Conservation (phyloP, 169 alveolate genomes). For the Eimeria acervulina region DNA sequence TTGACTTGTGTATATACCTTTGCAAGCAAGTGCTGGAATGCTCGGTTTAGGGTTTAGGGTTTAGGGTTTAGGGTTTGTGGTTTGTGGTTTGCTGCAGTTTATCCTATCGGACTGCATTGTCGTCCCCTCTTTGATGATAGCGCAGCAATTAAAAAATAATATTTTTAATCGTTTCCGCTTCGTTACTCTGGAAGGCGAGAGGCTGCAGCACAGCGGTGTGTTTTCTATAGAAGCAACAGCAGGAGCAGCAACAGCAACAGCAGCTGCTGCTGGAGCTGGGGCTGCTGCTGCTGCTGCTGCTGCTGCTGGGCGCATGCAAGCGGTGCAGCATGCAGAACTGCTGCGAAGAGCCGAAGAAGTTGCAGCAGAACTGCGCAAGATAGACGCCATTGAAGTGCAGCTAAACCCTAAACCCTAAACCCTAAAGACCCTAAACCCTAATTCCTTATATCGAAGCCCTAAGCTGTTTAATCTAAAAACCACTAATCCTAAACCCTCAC, state of each 20-base stretch:
- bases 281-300: conserved; percentile 22
- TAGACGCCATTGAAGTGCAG: background rate
- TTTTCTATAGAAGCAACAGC: conserved; percentile 23
- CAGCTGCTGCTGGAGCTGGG: background rate
- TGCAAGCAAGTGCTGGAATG: background rate
- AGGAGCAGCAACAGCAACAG: too few species aligned
- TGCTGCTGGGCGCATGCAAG: conserved; percentile 41
- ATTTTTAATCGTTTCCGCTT: background rate
- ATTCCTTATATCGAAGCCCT: too few species aligned
- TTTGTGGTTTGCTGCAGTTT: conserved; percentile 24
- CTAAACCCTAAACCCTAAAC: conserved; percentile 33
- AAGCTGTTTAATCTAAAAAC: too few species aligned
- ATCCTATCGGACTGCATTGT: conserved; percentile 56
- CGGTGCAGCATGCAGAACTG: background rate
- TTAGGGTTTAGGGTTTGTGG: background rate
- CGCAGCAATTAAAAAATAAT: conserved; percentile 35
- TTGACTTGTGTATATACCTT: too few species aligned
- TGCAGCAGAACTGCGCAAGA: background rate
- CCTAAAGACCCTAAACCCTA: conserved; percentile 2
- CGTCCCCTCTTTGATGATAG: conserved; percentile 55
- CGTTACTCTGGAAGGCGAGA: conserved; percentile 57
- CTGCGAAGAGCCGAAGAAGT: conserved; percentile 34
- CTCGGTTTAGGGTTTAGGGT: background rate
- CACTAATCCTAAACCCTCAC: too few species aligned
- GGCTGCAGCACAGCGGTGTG: conserved; percentile 70